Evolutionary conservation across 768 basidiomycete species (phyloP).

Genomic region (Pulveroboletus sp.): DNA sequence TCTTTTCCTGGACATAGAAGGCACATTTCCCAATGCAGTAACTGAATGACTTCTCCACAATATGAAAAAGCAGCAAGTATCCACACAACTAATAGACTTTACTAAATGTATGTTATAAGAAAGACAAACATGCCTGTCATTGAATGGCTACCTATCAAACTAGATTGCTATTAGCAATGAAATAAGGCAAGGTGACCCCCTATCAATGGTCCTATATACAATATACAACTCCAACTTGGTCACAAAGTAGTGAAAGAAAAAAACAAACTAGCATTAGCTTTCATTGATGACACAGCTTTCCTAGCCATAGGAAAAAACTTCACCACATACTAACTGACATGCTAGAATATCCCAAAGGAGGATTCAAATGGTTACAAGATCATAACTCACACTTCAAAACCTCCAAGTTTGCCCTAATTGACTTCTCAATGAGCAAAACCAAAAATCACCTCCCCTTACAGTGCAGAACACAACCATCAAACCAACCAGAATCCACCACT

Average conservation of each 20-base stretch:
- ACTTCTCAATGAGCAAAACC: background rate
- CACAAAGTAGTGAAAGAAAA: background rate
- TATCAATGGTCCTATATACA: conserved; percentile 29
- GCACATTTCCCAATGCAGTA: conserved; percentile 3
- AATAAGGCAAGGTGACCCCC: conserved; percentile 32
- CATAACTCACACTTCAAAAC: conserved; percentile 27
- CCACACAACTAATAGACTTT: background rate
- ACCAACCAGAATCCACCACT: background rate
- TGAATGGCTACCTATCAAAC: conserved; percentile 21
- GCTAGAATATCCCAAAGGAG: conserved; percentile 18
- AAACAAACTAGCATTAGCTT: conserved; percentile 23
- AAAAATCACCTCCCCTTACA: background rate
- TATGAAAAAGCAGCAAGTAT: background rate
- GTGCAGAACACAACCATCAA: background rate
- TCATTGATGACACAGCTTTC: conserved; percentile 30
- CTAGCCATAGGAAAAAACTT: conserved; percentile 26
- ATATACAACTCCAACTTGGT: conserved; percentile 31
- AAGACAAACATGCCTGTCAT: conserved; percentile 9
- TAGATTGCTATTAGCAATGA: conserved; percentile 18
- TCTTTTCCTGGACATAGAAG: too few species aligned
- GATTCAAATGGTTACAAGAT: conserved; percentile 9
- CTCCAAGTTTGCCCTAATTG: conserved; percentile 18
- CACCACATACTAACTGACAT: conserved; percentile 21
- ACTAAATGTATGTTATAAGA: conserved; percentile 1
- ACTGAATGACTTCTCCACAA: background rate